Percentiles rank a stretch among this genome's conserved stretches.
These are phyloP conservation scores for Candida quercuum DNA, from an alignment of 805 yeast species.

Conservation along the genomic window DNA sequence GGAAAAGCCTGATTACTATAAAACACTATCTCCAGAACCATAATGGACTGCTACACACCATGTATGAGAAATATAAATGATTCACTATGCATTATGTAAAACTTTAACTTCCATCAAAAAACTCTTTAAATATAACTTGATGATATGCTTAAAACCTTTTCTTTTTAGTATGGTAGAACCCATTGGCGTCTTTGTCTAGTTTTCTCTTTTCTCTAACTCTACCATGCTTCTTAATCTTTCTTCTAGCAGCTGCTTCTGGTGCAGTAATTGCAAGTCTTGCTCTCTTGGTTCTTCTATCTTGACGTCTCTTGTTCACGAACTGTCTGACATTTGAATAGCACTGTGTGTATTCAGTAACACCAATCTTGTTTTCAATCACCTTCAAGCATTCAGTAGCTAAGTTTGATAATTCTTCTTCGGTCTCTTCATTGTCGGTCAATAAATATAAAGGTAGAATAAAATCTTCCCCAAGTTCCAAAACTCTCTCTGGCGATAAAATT, in stretches of 20 bases:
- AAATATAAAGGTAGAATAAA: conserved; percentile 50
- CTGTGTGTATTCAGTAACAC: conserved; percentile 61
- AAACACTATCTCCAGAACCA: conserved; percentile 2
- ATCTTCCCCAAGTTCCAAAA: conserved; percentile 39
- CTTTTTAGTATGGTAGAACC: conserved; percentile 63
- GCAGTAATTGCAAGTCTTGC: conserved; percentile 70
- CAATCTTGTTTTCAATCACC: conserved; percentile 61
- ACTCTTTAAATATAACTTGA: too few species aligned
- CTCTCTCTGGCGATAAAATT: conserved; percentile 36
- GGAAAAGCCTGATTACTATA: neutral
- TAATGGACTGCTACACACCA: neutral
- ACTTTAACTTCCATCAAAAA: too few species aligned
- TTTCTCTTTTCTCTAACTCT: conserved; percentile 74
- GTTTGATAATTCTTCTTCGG: conserved; percentile 38
- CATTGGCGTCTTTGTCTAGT: conserved; percentile 69
- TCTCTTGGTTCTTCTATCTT: conserved; percentile 69
- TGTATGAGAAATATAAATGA: too few species aligned
- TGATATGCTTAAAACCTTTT: too few species aligned
- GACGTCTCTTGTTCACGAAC: conserved; percentile 54
- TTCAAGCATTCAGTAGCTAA: conserved; percentile 62
- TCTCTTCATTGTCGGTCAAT: conserved; percentile 40
- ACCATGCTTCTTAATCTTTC: conserved; percentile 72
- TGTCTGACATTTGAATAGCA: conserved; percentile 61
- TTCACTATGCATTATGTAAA: neutral
- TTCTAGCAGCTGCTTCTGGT: conserved; percentile 78